phyloP scores from a whole-genome alignment of 805 yeast genomes.

The Wickerhamomyces mucosus region DNA sequence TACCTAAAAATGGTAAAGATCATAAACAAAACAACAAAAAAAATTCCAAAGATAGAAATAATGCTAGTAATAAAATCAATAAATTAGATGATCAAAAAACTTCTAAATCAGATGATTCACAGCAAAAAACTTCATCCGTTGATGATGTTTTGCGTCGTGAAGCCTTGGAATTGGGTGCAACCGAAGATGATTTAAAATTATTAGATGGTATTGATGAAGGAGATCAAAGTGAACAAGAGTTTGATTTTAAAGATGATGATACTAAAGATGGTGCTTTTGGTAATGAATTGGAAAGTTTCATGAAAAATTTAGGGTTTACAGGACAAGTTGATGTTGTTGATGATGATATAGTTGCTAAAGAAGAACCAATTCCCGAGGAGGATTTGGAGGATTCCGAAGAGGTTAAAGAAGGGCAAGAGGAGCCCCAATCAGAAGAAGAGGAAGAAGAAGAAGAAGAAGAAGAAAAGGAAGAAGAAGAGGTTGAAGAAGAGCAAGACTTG shows the following conservation, averaged over 20 bases:
- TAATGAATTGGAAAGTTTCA: slow-evolving; percentile 48
- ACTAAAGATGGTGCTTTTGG: slow-evolving; percentile 31
- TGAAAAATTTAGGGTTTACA: slow-evolving; percentile 44
- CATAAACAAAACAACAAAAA: slow-evolving; percentile 16
- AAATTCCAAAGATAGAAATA: slow-evolving; percentile 4
- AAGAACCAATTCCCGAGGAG: slow-evolving; percentile 21
- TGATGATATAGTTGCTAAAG: slow-evolving; percentile 28
- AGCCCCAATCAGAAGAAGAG: slow-evolving; percentile 19
- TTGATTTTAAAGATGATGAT: slow-evolving; percentile 18
- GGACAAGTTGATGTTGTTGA: slow-evolving; percentile 26
- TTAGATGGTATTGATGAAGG: slow-evolving; percentile 47
- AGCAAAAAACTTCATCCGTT: neutral
- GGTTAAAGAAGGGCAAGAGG: slow-evolving; percentile 24
- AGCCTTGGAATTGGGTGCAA: slow-evolving; percentile 77
- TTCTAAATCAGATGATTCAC: slow-evolving; percentile 4
- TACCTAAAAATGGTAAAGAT: slow-evolving; percentile 16
- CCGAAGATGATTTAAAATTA: slow-evolving; percentile 69
- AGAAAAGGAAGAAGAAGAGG: slow-evolving; percentile 14
- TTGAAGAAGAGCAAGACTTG: slow-evolving; percentile 14
- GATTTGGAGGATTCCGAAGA: slow-evolving; percentile 28
- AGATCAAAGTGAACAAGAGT: slow-evolving; percentile 30
- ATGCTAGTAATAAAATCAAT: slow-evolving; percentile 1
- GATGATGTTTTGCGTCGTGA: slow-evolving; percentile 45
- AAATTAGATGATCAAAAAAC: neutral
- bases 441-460: slow-evolving; percentile 23